Evolutionary conservation across 140 eudicot species (phyloP).

Genomic region (Anethum foeniculum): DNA sequence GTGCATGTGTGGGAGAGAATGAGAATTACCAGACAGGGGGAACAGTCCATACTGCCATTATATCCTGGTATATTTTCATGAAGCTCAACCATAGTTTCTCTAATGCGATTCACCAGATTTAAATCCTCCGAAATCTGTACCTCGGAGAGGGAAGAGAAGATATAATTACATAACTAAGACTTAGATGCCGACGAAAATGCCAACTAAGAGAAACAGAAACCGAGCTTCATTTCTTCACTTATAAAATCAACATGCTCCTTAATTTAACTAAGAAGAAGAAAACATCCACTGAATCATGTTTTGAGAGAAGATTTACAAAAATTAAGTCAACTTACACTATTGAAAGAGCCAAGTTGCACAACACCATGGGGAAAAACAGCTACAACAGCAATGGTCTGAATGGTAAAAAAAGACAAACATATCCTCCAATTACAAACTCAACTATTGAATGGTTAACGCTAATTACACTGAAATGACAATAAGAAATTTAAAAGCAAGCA

Average conservation of each 20-base stretch:
- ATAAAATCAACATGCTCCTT: background rate
- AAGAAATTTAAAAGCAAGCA: slow-evolving; percentile 10
- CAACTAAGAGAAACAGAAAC: background rate
- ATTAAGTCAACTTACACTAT: slow-evolving; percentile 38
- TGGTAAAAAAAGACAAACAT: slow-evolving; percentile 10
- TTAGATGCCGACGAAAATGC: background rate
- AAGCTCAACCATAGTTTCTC: slow-evolving; percentile 34
- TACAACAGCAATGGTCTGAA: slow-evolving; percentile 69
- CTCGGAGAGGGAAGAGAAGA: slow-evolving; percentile 4
- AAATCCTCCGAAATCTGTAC: slow-evolving; percentile 59
- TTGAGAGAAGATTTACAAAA: background rate
- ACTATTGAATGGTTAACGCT: background rate
- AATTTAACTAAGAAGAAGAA: background rate
- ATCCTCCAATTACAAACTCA: background rate
- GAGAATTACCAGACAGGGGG: slow-evolving; percentile 47
- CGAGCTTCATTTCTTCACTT: background rate
- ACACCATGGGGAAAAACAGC: slow-evolving; percentile 80
- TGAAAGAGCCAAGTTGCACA: slow-evolving; percentile 79
- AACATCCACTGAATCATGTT: background rate
- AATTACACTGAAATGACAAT: background rate
- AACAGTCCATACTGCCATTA: slow-evolving; percentile 21
- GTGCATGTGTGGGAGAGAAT: slow-evolving; percentile 6
- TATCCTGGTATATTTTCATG: slow-evolving; percentile 33
- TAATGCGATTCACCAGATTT: slow-evolving; percentile 54
- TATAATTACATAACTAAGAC: background rate